Evolutionary conservation across 257 asterid species (phyloP).

Genomic region (Ilex aquifolium): DNA sequence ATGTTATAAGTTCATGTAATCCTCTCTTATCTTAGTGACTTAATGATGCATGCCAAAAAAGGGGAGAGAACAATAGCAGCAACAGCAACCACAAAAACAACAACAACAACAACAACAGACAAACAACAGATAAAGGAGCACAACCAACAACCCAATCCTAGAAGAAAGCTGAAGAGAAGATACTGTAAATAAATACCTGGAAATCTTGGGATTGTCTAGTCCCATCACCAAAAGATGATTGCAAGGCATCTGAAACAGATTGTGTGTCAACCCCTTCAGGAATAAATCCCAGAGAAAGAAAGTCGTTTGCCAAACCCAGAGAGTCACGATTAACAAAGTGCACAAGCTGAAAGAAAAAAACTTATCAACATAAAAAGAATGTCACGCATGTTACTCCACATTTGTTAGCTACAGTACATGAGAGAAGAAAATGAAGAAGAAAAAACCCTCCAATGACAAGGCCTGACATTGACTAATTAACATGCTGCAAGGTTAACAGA

Average conservation of each 20-base stretch:
- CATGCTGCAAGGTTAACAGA: no score
- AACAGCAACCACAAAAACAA: background rate
- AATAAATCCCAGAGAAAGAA: conserved; percentile 85
- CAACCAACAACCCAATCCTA: conserved; percentile 2
- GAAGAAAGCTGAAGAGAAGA: conserved; percentile 2
- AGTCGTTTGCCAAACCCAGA: conserved; percentile 88
- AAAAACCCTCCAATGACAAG: background rate
- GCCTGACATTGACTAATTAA: no score
- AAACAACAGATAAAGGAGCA: background rate
- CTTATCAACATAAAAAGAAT: background rate
- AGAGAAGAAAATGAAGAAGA: background rate
- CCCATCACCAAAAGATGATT: conserved; percentile 78
- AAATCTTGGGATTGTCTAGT: conserved; percentile 81
- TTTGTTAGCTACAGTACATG: background rate
- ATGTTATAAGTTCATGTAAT: background rate
- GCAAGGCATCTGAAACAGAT: conserved; percentile 81
- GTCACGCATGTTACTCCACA: background rate
- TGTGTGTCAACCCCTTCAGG: conserved; percentile 82
- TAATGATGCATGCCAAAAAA: no score
- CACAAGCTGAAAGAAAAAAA: conserved; percentile 68
- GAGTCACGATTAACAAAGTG: conserved; percentile 97
- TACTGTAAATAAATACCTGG: conserved; percentile 45
- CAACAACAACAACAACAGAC: background rate
- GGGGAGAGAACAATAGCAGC: no score
- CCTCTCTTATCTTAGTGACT: background rate